These are phyloP conservation scores for Trametes meyenii DNA, from an alignment of 768 basidiomycete species.

Conservation along the genomic window DNA sequence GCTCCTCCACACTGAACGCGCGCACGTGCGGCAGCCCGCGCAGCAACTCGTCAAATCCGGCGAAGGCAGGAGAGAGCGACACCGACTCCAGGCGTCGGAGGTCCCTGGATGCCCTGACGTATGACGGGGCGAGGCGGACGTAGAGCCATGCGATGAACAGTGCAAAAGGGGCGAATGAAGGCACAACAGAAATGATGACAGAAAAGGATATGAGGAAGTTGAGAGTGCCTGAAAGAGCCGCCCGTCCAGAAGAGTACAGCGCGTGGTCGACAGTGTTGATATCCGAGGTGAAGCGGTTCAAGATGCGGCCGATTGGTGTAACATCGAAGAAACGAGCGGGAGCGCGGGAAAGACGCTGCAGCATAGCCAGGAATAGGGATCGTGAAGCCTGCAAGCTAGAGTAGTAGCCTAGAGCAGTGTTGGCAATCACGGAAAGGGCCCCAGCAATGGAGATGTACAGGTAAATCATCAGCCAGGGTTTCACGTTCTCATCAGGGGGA, in stretches of 20 bases:
- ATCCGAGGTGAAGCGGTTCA: slow-evolving; percentile 76
- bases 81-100: slow-evolving; percentile 67
- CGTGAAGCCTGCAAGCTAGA: slow-evolving; percentile 69
- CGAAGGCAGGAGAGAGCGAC: slow-evolving; percentile 71
- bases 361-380: slow-evolving; percentile 56
- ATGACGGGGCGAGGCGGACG: slow-evolving; percentile 61
- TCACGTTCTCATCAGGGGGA: slow-evolving; percentile 59
- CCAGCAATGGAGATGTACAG: slow-evolving; percentile 63
- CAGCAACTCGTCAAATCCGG: slow-evolving; percentile 72
- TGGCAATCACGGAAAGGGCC: slow-evolving; percentile 53
- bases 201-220: slow-evolving; percentile 65
- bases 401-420: slow-evolving; percentile 67
- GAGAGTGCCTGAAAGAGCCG: slow-evolving; percentile 57
- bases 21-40: slow-evolving; percentile 68
- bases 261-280: slow-evolving; percentile 74
- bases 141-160: slow-evolving; percentile 71
- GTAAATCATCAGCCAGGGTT: slow-evolving; percentile 69
- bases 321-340: slow-evolving; percentile 73
- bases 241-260: slow-evolving; percentile 56
- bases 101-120: slow-evolving; percentile 65
- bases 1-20: slow-evolving; percentile 70
- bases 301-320: slow-evolving; percentile 75
- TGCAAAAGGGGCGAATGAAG: slow-evolving; percentile 66
- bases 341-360: slow-evolving; percentile 58
- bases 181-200: slow-evolving; percentile 65